Evolutionary conservation across 2,329 filamentous ascomycete species (phyloP).

Genomic region (Seiridium cupressi): DNA sequence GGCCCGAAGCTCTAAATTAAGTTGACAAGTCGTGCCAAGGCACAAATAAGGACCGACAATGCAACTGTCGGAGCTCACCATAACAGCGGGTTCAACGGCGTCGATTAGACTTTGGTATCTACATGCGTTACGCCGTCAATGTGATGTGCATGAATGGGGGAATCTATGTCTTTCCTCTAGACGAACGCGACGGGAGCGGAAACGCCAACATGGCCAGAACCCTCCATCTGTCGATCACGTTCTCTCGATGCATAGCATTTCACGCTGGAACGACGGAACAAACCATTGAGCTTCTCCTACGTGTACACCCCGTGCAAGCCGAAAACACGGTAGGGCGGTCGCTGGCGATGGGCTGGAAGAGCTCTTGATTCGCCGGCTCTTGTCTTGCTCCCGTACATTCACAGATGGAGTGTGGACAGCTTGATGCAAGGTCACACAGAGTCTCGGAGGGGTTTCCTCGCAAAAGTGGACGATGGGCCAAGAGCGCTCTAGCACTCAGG

Average conservation of each 20-base stretch:
- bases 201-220: not conserved
- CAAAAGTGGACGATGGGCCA: not conserved
- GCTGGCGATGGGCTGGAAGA: too few relatives aligned
- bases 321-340: too few relatives aligned
- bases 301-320: not conserved
- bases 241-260: too few relatives aligned
- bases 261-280: not conserved
- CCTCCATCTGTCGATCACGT: not conserved
- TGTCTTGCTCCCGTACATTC: not conserved
- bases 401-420: not conserved
- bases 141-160: too few relatives aligned
- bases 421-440: not conserved
- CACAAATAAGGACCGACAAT: not conserved
- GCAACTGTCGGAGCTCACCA: not conserved
- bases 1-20: not conserved
- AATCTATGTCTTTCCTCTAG: not conserved
- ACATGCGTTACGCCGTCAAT: too few relatives aligned
- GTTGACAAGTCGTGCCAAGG: not conserved
- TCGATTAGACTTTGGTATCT: too few relatives aligned
- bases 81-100: too few relatives aligned
- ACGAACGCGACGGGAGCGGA: too few relatives aligned
- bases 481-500: not conserved
- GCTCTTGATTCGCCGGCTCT: not conserved
- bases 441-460: not conserved
- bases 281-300: not conserved